Evolutionary conservation across 2,329 filamentous ascomycete genomes (phyloP).

Genomic region (Penicillium brasilianum): DNA sequence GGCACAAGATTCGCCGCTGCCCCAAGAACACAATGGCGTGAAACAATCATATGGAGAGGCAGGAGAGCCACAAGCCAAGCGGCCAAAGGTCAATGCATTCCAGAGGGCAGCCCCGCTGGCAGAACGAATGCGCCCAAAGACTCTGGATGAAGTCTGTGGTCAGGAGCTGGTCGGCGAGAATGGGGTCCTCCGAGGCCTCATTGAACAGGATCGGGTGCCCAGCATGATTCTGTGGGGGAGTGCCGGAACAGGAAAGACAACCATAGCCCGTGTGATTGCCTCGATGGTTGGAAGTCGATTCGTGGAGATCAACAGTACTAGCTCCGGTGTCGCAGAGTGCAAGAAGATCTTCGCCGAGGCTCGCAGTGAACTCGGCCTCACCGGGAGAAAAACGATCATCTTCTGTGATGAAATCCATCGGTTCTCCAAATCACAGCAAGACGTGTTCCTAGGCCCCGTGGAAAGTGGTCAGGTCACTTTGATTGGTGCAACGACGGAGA

Average conservation of each 20-base stretch:
- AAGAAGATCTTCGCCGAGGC: conserved; percentile 91
- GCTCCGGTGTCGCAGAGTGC: conserved; percentile 83
- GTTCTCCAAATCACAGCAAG: conserved; percentile 90
- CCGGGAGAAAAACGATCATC: conserved; percentile 88
- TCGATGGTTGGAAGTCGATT: conserved; percentile 82
- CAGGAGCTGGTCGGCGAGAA: conserved; percentile 86
- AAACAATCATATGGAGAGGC: conserved; percentile 32
- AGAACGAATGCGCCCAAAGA: conserved; percentile 88
- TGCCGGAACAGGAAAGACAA: conserved; percentile 57
- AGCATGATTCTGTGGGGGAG: conserved; percentile 87
- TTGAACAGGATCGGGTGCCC: conserved; percentile 82
- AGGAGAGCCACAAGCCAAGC: conserved; percentile 61
- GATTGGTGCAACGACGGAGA: conserved; percentile 95
- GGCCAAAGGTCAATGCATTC: conserved; percentile 66
- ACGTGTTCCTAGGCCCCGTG: conserved; percentile 90
- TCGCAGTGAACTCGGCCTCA: conserved; percentile 75
- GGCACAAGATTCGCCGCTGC: conserved; percentile 30
- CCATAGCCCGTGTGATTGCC: conserved; percentile 89
- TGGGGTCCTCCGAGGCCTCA: conserved; percentile 84
- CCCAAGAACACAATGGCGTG: conserved; percentile 31
- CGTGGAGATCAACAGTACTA: conserved; percentile 94
- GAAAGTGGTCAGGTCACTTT: conserved; percentile 89
- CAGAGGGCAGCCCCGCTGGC: conserved; percentile 80
- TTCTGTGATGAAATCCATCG: conserved; percentile 98
- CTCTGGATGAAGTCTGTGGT: conserved; percentile 83